Conservation (phyloP, 1,139 yeast species). For the Candida pseudoviswanathii region DNA sequence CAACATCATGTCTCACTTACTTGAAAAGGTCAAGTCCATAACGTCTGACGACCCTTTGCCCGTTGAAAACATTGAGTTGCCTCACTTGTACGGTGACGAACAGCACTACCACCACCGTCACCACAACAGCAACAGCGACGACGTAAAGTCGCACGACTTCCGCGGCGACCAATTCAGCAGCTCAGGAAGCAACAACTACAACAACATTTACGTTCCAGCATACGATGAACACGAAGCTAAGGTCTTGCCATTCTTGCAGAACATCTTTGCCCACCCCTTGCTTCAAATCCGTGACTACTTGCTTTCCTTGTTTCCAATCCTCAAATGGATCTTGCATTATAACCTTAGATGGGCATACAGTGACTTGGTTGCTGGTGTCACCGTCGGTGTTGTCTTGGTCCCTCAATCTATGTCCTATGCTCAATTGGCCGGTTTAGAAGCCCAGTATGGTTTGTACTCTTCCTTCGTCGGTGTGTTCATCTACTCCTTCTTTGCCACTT, state of each 20-base stretch:
- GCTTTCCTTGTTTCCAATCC: constrained; percentile 73
- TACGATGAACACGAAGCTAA: constrained; percentile 46
- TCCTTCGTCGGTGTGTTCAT: constrained; percentile 90
- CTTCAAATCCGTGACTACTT: constrained; percentile 46
- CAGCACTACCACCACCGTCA: constrained; percentile 1
- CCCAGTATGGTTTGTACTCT: constrained; percentile 88
- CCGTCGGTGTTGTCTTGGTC: constrained; percentile 90
- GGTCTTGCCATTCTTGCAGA: constrained; percentile 47
- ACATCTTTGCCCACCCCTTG: constrained; percentile 43
- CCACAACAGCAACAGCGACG: background rate
- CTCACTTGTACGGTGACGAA: constrained; percentile 21
- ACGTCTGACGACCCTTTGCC: constrained; percentile 13
- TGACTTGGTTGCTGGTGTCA: constrained; percentile 88
- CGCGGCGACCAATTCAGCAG: constrained; percentile 10
- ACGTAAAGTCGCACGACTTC: constrained; percentile 17
- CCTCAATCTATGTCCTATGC: constrained; percentile 98
- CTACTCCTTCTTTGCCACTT: constrained; percentile 89
- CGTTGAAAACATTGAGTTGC: constrained; percentile 21
- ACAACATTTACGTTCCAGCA: constrained; percentile 32
- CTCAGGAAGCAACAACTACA: background rate
- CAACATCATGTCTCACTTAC: constrained; percentile 14
- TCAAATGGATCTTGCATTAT: constrained; percentile 81
- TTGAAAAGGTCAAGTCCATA: constrained; percentile 15
- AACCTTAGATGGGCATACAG: constrained; percentile 77
- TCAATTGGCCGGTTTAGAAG: constrained; percentile 74